phyloP scores from a whole-genome alignment of 2,329 filamentous ascomycete genomes.

The Claviceps humidiphila region DNA sequence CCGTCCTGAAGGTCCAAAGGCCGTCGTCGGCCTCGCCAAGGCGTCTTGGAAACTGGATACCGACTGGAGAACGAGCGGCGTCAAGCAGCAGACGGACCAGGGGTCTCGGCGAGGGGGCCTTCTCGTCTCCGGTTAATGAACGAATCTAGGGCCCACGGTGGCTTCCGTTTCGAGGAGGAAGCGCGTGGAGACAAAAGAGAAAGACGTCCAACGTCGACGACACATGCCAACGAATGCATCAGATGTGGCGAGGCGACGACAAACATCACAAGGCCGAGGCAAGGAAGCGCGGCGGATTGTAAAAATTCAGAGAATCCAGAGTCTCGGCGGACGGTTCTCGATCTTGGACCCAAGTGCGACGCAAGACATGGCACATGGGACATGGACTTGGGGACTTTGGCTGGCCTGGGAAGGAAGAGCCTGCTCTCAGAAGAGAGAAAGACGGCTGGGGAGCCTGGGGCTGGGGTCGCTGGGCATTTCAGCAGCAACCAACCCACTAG shows the following conservation, averaged over 20 bases:
- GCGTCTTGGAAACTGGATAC: slow-evolving; percentile 4
- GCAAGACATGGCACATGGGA: too few relatives aligned
- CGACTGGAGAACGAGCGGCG: slow-evolving; percentile 1
- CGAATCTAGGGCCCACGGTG: slow-evolving; percentile 6
- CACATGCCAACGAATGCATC: background rate
- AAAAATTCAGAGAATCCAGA: background rate
- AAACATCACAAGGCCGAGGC: background rate
- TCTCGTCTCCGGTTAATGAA: slow-evolving; percentile 8
- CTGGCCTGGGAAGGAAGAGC: background rate
- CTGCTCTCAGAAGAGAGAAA: background rate
- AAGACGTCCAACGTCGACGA: background rate
- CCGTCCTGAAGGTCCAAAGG: background rate
- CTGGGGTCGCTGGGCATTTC: background rate
- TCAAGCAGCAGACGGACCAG: slow-evolving; percentile 1
- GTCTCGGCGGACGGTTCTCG: background rate
- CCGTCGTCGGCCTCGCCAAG: background rate
- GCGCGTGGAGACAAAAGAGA: slow-evolving; percentile 4
- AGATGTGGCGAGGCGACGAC: background rate
- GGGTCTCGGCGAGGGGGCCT: slow-evolving; percentile 3
- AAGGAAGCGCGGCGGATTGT: background rate
- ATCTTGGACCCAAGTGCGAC: background rate
- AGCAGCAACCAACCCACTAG: background rate
- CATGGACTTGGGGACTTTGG: background rate
- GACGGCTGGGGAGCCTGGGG: background rate
- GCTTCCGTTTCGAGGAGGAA: slow-evolving; percentile 8